phyloP scores from a whole-genome alignment of 192 early-diverging fungal species.

The Linderina pennispora region DNA sequence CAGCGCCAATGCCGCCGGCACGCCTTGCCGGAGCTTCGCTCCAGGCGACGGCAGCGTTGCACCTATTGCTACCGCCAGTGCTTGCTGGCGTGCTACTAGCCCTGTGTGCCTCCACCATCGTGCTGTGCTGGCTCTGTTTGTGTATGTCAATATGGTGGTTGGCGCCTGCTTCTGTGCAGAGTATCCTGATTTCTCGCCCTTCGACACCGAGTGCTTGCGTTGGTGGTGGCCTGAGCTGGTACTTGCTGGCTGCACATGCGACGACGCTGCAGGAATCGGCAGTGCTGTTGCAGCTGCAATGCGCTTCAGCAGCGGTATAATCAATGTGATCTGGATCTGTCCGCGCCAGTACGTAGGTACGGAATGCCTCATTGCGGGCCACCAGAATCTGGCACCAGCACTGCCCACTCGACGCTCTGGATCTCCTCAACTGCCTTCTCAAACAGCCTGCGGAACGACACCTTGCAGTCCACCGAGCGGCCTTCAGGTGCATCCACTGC shows the following conservation, averaged over 20 bases:
- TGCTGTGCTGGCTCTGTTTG: not conserved
- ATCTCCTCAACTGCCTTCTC: conserved; percentile 15
- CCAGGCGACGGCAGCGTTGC: not conserved
- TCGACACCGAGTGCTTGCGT: too few species aligned
- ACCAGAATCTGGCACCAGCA: conserved; percentile 27
- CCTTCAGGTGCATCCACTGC: conserved; percentile 17
- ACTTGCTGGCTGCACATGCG: not conserved
- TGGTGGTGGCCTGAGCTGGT: too few species aligned
- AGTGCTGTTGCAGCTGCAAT: conserved; percentile 28
- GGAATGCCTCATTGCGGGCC: conserved; percentile 29
- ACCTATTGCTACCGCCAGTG: too few species aligned
- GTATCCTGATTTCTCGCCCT: too few species aligned
- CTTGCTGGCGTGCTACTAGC: not conserved
- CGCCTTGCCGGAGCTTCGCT: conserved; percentile 17
- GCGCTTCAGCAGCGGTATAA: conserved; percentile 28
- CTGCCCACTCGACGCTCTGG: conserved; percentile 22
- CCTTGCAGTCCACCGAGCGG: conserved; percentile 1
- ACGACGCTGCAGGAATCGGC: conserved; percentile 16
- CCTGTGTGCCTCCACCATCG: not conserved
- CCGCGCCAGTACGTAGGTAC: conserved; percentile 35
- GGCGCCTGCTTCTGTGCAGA: not conserved
- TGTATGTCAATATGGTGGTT: not conserved
- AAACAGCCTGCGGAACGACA: conserved; percentile 39
- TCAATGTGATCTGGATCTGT: conserved; percentile 39
- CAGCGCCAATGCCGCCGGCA: conserved; percentile 7